Evolutionary conservation across 2,329 filamentous ascomycete species (phyloP), one percentile per base, ranked within the genome.

Genomic region (Ceratocystis diversiconidia): DNA sequence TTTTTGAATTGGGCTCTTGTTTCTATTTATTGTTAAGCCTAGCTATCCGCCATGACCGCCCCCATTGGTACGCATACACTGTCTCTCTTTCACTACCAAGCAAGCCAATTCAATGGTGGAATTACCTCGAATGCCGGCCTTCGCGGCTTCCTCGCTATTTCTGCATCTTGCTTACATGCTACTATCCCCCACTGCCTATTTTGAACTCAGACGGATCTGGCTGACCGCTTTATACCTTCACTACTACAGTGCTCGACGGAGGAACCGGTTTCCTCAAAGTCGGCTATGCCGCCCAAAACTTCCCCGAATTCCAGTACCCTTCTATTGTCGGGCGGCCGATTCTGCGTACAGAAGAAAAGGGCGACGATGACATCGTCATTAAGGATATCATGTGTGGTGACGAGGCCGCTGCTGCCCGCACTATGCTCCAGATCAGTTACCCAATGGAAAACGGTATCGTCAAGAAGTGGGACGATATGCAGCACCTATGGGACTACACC

Each of bases 321-420:
- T 96, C 92, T 71, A 97, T 99, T 77, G 91, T 99, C 76, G 94
- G 94, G 75, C 90, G 94, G 72, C 94, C 94, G 63, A 99, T 99
- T 77, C 84, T 99, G 73, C 90, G 94, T 78, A 92, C 92, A 69
- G 94, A 99, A 81, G 94, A 99, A 78, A 82, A 82, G 74, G 81
- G 80, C 71, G 78, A 79, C 74, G 79, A 76, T 73, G 78, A 83
- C 73, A 72, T 84, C 79, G 86, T 83, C 77, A 88, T 85, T 77
- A 97, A 96, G 83, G 94, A 99, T 79, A 96, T 99, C 75, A 99
- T 99, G 94, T 97, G 92, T 78, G 94, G 94, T 75, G 94, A 99
- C 79, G 92, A 99, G 79, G 94, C 94, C 62, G 92, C 94, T 17
- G 91, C 91, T 64, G 92, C 94, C 70, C 86, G 94, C 73, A 96